Evolutionary conservation across 495 filamentous ascomycete species (phyloP).

Genomic region (Xylaria telfairii): DNA sequence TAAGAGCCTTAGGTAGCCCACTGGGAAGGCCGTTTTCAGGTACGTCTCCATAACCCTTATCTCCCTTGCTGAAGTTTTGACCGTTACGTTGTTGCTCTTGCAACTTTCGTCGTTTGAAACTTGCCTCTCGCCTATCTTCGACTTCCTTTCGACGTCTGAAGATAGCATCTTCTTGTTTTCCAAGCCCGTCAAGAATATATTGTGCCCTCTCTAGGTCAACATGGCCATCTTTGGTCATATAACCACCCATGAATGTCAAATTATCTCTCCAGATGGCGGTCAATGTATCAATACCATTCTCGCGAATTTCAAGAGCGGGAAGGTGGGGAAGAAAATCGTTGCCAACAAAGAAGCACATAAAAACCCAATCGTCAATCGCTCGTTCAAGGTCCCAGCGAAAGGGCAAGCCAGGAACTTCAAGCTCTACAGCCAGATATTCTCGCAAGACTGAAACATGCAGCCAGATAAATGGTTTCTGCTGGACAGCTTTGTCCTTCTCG

Average conservation of each 20-base stretch:
- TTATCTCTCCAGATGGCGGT: slow-evolving; percentile 96
- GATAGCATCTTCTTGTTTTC: slow-evolving; percentile 94
- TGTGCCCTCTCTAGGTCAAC: slow-evolving; percentile 89
- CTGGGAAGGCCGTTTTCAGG: slow-evolving; percentile 30
- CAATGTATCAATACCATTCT: slow-evolving; percentile 95
- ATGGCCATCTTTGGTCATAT: slow-evolving; percentile 91
- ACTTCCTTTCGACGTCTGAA: slow-evolving; percentile 82
- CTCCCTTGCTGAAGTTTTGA: slow-evolving; percentile 54
- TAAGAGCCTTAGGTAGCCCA: slow-evolving; percentile 62
- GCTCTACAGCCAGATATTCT: slow-evolving; percentile 91
- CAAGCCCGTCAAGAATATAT: slow-evolving; percentile 84
- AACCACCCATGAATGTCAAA: slow-evolving; percentile 88
- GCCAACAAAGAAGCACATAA: slow-evolving; percentile 99
- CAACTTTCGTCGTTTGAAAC: slow-evolving; percentile 77
- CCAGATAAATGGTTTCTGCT: slow-evolving; percentile 95
- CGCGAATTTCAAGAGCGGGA: slow-evolving; percentile 93
- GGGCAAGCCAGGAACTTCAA: slow-evolving; percentile 77
- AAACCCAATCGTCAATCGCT: slow-evolving; percentile 99
- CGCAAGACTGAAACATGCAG: slow-evolving; percentile 89
- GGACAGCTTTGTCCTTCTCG: slow-evolving; percentile 74
- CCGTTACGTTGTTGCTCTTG: slow-evolving; percentile 58
- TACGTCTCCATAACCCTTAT: slow-evolving; percentile 33
- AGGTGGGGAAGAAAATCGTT: slow-evolving; percentile 99
- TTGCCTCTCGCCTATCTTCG: slow-evolving; percentile 81
- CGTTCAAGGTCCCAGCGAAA: slow-evolving; percentile 87